Conservation (phyloP, 1,139 yeast genomes). For the Debaryomyces udenii region DNA sequence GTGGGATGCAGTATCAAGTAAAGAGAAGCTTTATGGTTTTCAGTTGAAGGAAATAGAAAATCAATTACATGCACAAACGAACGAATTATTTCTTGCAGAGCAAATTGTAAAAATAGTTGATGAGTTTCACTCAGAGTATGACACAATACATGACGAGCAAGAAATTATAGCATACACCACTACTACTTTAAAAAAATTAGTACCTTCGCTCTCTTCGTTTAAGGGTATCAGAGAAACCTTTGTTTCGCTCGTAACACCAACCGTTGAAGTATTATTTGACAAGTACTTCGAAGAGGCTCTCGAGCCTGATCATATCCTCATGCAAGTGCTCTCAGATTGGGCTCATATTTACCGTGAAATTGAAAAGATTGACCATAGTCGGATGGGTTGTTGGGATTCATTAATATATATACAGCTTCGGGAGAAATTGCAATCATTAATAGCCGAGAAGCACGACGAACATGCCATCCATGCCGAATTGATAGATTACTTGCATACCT, state of each 20-base stretch:
- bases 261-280: constrained; percentile 14
- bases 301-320: constrained; percentile 9
- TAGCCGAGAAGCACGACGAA: constrained; percentile 6
- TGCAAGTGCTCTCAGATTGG: constrained; percentile 20
- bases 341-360: constrained; percentile 19
- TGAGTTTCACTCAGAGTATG: not conserved
- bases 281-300: constrained; percentile 9
- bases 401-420: constrained; percentile 7
- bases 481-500: constrained; percentile 16
- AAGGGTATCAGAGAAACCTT: constrained; percentile 13
- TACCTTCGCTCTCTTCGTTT: not conserved
- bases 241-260: constrained; percentile 12
- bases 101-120: constrained; percentile 1
- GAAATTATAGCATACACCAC: constrained; percentile 6
- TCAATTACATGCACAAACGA: not conserved
- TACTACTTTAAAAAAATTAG: constrained; percentile 4
- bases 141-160: not conserved
- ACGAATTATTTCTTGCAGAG: constrained; percentile 3
- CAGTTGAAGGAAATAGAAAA: constrained; percentile 18
- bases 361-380: constrained; percentile 1
- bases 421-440: constrained; percentile 6
- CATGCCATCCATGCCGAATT: constrained; percentile 13
- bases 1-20: constrained; percentile 21
- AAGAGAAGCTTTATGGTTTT: constrained; percentile 23
- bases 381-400: constrained; percentile 13